Evolutionary conservation across 2,329 filamentous ascomycete species (phyloP), one percentile per base, ranked within the genome.

Genomic region (Colletotrichum magnum): DNA sequence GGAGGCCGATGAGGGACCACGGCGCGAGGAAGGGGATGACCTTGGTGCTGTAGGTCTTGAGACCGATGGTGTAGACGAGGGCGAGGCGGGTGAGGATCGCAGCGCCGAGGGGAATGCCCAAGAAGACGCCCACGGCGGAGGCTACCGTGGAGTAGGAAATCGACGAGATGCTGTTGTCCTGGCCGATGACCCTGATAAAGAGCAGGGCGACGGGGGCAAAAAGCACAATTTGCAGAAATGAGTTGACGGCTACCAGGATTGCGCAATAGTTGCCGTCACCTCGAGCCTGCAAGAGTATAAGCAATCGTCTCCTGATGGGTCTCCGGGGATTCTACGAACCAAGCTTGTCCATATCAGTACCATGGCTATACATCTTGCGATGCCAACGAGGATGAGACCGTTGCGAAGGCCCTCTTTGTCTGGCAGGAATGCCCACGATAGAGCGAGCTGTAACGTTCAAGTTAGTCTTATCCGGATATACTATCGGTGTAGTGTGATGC

Each of bases 361-460:
- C 94, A 97, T 97, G 39, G 94, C 94, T 71, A 97, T 97, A 74
- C 94, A 97, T 60, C 94, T 84, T 5, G 93, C 94, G 1, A 97
- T 83, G 0, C 94, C 94, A 0, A 97, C 94, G 6, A 97, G 88
- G 45, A 96, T 93, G 2, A 96, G 82, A 0, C 93, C 94, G 48
- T 89, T 86, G 1, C 89, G 84, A 12, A 92, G 83, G 6, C 81
- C 85, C 9, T 78, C 78, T 70, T 89, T 82, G 72, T 91, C 89
- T 0, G 89, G 89, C 5, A 92, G 82, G 59, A 90, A 90, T 0
- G 89, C 89, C 89, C 92, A 94, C 0, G 92, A 87, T 0, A 94
- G 82, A 0, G 78, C 90, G 15, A 90, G 84, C 90, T 92, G 53
- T 4, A 58, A 1, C 16, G 2, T 4, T 6, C 6, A 26, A 32